Base-by-base conservation (phyloP, 345 rosid species). In the Aquilaria sinensis region DNA sequence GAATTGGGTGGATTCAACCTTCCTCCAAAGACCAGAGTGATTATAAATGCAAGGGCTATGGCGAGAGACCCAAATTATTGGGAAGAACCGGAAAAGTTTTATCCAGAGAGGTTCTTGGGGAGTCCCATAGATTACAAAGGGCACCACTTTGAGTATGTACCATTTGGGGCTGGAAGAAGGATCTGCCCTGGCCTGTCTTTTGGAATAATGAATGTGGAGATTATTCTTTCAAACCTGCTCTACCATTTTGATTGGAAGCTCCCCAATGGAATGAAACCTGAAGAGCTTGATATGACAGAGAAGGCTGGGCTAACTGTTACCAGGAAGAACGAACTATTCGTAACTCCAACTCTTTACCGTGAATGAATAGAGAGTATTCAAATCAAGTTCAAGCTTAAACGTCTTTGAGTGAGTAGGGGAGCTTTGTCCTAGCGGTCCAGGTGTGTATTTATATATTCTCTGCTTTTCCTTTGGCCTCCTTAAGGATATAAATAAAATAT, bases 161-260 rank as follows among this genome's bases (percentile, higher is more conserved):
- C 56, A 53, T 53, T 53, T 53, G 56, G 56, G 30, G 56, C 56
- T 0, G 56, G 56, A 3, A 53, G 56, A 3, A 53, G 56, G 30
- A 16, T 14, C 3, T 53, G 56, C 30, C 56, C 56, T 3, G 56
- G 56, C 16, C 3, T 53, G 1, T 9, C 16, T 2, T 53, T 53
- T 13, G 56, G 16, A 3, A 0, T 12, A 12, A 9, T 23, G 3
- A 53, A 8, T 12, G 23, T 15, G 7, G 29, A 16, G 30, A 15
- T 14, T 14, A 4, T 53, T 2, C 29, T 53, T 12, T 15, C 56
- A 0, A 3, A 16, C 10, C 9, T 53, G 31, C 29, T 53, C 9
- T 16, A 53, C 30, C 30, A 16, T n/a, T 53, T 53, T 15, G 14
- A 53, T n/a, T 53, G 56, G 56, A 16, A 53, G 4, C 56, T 53